phyloP scores from a whole-genome alignment of 192 early-diverging fungal species.

The Backusella sp. region DNA sequence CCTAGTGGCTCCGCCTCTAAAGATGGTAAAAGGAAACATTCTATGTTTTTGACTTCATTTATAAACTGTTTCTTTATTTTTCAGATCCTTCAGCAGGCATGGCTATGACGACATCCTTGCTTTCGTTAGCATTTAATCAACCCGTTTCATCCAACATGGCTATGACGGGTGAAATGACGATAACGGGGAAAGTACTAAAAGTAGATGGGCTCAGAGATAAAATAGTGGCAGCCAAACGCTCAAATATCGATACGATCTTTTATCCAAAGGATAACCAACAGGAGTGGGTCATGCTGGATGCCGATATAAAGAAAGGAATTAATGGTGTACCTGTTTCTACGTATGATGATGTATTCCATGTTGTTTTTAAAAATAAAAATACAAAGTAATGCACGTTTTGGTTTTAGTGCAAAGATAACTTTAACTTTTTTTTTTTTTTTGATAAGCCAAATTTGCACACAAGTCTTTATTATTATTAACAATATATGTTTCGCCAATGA shows the following conservation, averaged over 20 bases:
- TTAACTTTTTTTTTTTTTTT: neutral
- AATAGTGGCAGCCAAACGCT: slow-evolving; percentile 93
- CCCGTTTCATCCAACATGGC: slow-evolving; percentile 79
- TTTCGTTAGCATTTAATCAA: slow-evolving; percentile 82
- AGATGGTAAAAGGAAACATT: slow-evolving; percentile 62
- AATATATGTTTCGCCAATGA: neutral
- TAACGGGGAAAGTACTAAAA: slow-evolving; percentile 95
- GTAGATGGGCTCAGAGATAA: slow-evolving; percentile 97
- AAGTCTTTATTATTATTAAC: neutral
- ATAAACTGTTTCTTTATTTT: neutral
- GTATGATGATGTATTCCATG: slow-evolving; percentile 72
- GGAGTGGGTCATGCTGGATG: slow-evolving; percentile 96
- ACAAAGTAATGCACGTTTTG: slow-evolving; percentile 14
- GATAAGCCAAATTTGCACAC: neutral
- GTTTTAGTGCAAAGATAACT: neutral
- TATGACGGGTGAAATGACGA: slow-evolving; percentile 98
- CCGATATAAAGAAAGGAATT: slow-evolving; percentile 85
- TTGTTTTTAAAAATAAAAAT: slow-evolving; percentile 41
- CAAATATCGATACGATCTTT: slow-evolving; percentile 83
- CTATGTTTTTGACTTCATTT: neutral
- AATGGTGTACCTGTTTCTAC: slow-evolving; percentile 76
- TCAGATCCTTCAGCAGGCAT: slow-evolving; percentile 88
- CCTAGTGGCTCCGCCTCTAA: slow-evolving; percentile 97
- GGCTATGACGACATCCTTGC: slow-evolving; percentile 92
- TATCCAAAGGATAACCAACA: slow-evolving; percentile 85